Conservation (phyloP, 306 rosid genomes). For the Quercus suber region DNA sequence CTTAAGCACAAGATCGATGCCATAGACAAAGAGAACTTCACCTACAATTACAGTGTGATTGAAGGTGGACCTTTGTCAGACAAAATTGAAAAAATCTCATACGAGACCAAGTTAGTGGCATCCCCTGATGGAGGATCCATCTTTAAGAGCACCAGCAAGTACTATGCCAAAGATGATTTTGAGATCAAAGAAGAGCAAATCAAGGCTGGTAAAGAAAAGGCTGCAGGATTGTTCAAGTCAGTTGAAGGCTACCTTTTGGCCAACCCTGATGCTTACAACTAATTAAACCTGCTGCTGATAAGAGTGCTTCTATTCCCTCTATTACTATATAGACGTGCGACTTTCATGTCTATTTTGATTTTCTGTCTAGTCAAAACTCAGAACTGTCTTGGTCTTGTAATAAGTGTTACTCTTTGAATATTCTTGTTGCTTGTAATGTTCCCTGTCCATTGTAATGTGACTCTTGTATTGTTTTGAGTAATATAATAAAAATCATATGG, state of each 20-base stretch:
- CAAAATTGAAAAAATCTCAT: constrained; percentile 28
- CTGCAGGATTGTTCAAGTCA: neutral
- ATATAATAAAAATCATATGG: no score
- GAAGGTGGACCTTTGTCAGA: constrained; percentile 25
- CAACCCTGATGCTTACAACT: neutral
- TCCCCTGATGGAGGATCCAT: constrained; percentile 37
- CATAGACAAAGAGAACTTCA: constrained; percentile 16
- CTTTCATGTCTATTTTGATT: no score
- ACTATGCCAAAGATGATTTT: constrained; percentile 14
- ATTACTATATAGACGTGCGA: neutral
- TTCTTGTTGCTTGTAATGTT: no score
- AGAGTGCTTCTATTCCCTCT: no score
- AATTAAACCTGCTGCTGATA: neutral
- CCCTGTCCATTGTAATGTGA: no score
- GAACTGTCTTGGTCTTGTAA: no score
- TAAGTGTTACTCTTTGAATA: no score
- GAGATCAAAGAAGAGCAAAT: neutral
- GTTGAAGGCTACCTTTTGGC: neutral
- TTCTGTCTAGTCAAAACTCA: no score
- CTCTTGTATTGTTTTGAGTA: no score
- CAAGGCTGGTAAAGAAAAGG: neutral
- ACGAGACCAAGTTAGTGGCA: constrained; percentile 23
- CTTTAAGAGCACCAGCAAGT: constrained; percentile 2
- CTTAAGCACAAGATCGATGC: constrained; percentile 23
- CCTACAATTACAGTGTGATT: constrained; percentile 21